Evolutionary conservation across 768 basidiomycete genomes (phyloP).

Genomic region (Naganishia randhawae): DNA sequence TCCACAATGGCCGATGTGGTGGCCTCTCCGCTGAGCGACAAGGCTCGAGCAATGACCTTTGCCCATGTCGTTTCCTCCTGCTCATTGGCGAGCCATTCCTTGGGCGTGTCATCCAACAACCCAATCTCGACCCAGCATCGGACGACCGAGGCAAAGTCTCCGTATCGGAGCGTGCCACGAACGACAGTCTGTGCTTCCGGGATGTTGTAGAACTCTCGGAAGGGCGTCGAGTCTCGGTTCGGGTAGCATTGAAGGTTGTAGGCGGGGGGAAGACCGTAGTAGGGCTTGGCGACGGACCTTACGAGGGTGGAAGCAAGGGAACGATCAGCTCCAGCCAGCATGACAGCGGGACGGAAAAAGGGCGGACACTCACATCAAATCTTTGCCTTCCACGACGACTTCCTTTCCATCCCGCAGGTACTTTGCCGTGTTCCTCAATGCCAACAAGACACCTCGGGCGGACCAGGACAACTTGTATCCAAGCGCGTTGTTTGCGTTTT

Average conservation of each 20-base stretch:
- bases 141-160: constrained; percentile 83
- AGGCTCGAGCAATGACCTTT: constrained; percentile 67
- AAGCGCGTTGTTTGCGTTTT: constrained; percentile 86
- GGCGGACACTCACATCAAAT: constrained; percentile 74
- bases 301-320: background rate
- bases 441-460: constrained; percentile 89
- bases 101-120: constrained; percentile 70
- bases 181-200: constrained; percentile 89
- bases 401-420: constrained; percentile 67
- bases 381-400: constrained; percentile 66
- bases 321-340: background rate
- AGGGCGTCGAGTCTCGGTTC: constrained; percentile 87
- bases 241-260: constrained; percentile 96
- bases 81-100: constrained; percentile 64
- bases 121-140: constrained; percentile 79
- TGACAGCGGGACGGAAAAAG: too few species aligned
- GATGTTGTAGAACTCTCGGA: constrained; percentile 85
- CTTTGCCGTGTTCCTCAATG: constrained; percentile 82
- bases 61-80: constrained; percentile 70
- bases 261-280: constrained; percentile 73
- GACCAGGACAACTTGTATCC: constrained; percentile 99
- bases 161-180: constrained; percentile 84
- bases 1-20: constrained; percentile 74
- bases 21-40: constrained; percentile 63
- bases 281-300: constrained; percentile 69